A percentile compares a stretch with the other conserved stretches of the same genome.
Evolutionary conservation across 2,329 filamentous ascomycete species (phyloP).

Genomic region (Phyllosticta paracitricarpa): DNA sequence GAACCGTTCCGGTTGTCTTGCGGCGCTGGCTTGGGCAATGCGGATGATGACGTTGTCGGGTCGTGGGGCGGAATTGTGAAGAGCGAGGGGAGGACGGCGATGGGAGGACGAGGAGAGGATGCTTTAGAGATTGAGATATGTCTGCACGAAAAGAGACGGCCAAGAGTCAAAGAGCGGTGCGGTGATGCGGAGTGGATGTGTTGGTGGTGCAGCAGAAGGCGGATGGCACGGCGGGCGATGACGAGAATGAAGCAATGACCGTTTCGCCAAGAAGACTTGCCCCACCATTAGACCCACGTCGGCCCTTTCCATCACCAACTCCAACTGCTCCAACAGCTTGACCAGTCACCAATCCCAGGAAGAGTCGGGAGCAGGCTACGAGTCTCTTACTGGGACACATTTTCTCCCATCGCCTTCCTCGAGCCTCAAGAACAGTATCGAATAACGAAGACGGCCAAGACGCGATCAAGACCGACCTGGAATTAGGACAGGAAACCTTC

Average conservation of each 20-base stretch:
- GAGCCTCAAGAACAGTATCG: too few relatives aligned
- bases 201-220: not conserved
- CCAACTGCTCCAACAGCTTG: not conserved
- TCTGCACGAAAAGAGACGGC: not conserved
- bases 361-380: too few relatives aligned
- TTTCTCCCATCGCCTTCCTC: too few relatives aligned
- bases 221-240: not conserved
- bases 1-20: slow-evolving; percentile 5
- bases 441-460: too few relatives aligned
- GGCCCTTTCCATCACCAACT: not conserved
- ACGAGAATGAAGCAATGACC: slow-evolving; percentile 7
- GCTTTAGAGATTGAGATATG: not conserved
- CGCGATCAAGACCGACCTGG: too few relatives aligned
- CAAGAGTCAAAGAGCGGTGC: not conserved
- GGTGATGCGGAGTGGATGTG: not conserved
- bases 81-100: not conserved
- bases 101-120: not conserved
- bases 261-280: not conserved
- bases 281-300: not conserved
- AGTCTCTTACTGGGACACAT: too few relatives aligned
- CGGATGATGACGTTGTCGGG: slow-evolving; percentile 8
- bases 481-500: too few relatives aligned
- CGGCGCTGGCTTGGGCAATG: slow-evolving; percentile 9
- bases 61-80: slow-evolving; percentile 10
- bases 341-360: not conserved